These are phyloP conservation scores for Corrigiola litoralis DNA, from an alignment of 179 eudicot genomes.

Conservation along the genomic window DNA sequence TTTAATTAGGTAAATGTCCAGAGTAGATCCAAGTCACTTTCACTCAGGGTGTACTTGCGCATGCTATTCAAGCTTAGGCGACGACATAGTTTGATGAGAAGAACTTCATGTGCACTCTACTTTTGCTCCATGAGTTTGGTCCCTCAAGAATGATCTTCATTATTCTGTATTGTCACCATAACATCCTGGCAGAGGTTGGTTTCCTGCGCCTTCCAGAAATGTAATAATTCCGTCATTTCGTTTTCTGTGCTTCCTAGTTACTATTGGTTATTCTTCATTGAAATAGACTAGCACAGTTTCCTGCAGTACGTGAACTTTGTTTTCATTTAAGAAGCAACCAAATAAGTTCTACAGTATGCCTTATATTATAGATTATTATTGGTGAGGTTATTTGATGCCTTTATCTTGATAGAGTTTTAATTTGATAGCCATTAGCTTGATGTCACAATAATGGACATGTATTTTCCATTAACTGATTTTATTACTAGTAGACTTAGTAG, in stretches of 20 bases:
- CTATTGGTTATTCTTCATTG: not conserved
- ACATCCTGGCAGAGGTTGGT: constrained; percentile 8
- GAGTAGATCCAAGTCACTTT: not conserved
- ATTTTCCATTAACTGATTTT: too few relatives aligned
- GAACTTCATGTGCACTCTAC: not conserved
- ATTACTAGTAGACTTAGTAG: too few relatives aligned
- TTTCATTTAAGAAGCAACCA: not conserved
- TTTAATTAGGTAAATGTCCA: not conserved
- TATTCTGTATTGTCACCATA: constrained; percentile 1
- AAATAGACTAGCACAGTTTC: not conserved
- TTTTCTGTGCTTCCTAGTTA: not conserved
- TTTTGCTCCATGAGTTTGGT: not conserved
- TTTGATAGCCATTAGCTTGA: too few relatives aligned
- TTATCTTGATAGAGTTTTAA: too few relatives aligned
- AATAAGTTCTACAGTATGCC: not conserved
- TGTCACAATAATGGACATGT: too few relatives aligned
- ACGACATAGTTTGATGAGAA: not conserved
- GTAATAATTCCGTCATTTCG: not conserved
- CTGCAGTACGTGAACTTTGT: not conserved
- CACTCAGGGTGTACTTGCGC: not conserved
- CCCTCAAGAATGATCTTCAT: not conserved
- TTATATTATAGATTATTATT: too few relatives aligned
- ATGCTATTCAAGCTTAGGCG: not conserved
- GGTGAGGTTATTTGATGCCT: not conserved
- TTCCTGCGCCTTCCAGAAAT: not conserved